Conservation (phyloP, 805 yeast species). For the Candida anglica region DNA sequence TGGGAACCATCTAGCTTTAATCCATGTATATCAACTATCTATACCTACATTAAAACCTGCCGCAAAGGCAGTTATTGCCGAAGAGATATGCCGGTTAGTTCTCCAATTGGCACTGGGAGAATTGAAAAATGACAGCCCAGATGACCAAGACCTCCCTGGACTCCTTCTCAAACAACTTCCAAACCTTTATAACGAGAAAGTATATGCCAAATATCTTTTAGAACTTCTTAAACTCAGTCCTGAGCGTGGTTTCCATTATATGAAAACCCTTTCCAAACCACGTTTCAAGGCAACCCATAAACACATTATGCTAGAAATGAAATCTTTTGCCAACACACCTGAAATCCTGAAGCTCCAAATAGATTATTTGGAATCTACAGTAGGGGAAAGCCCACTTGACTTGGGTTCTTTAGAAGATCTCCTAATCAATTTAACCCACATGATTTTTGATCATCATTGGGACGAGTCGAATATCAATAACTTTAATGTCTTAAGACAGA, state of each 20-base stretch:
- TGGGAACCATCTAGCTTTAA: conserved; percentile 1
- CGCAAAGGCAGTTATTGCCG: conserved; percentile 3
- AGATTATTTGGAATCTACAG: conserved; percentile 31
- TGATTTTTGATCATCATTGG: neutral
- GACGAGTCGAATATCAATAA: conserved; percentile 15
- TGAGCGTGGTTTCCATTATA: conserved; percentile 24
- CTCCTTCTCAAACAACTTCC: conserved; percentile 10
- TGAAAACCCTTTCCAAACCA: conserved; percentile 20
- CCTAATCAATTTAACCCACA: conserved; percentile 2
- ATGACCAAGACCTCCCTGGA: neutral
- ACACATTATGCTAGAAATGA: conserved; percentile 25
- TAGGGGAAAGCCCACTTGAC: conserved; percentile 4
- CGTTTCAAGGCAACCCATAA: conserved; percentile 23
- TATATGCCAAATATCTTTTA: conserved; percentile 27
- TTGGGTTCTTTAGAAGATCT: too few species aligned
- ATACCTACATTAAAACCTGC: conserved; percentile 1
- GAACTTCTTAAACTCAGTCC: conserved; percentile 27
- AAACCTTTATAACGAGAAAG: conserved; percentile 15
- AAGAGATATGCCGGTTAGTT: conserved; percentile 2
- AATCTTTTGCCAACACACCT: conserved; percentile 1
- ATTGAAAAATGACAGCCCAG: conserved; percentile 1
- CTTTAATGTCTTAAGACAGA: conserved; percentile 20
- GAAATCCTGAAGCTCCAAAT: conserved; percentile 24
- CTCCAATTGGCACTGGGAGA: conserved; percentile 1
- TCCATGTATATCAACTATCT: conserved; percentile 1